phyloP scores from a whole-genome alignment of 345 rosid species.

The Stellera chamaejasme region DNA sequence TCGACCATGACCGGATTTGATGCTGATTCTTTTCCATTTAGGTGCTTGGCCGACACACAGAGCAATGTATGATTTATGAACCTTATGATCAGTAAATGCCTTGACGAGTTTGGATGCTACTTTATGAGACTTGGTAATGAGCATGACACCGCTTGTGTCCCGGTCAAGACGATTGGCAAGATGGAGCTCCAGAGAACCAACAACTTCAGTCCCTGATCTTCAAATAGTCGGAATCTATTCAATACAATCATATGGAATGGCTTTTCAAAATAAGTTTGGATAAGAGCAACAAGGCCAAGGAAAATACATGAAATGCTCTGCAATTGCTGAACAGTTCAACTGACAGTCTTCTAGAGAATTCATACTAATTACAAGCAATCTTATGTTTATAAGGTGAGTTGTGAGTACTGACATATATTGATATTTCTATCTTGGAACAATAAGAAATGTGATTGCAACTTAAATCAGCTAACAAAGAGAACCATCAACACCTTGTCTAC shows the following conservation, averaged over 20 bases:
- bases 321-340: too few relatives aligned
- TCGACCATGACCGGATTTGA: conserved; percentile 88
- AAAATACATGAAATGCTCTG: background rate
- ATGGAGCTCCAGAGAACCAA: conserved; percentile 42
- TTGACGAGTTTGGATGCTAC: conserved; percentile 80
- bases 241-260: conserved; percentile 3
- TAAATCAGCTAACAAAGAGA: too few relatives aligned
- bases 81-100: conserved; percentile 70
- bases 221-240: conserved; percentile 2
- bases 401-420: too few relatives aligned
- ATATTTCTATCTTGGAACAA: too few relatives aligned
- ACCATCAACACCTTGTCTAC: too few relatives aligned
- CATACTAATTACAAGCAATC: too few relatives aligned
- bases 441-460: too few relatives aligned
- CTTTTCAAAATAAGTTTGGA: background rate
- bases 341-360: too few relatives aligned
- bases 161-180: conserved; percentile 91
- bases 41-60: conserved; percentile 56
- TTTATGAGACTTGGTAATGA: conserved; percentile 75
- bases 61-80: conserved; percentile 73
- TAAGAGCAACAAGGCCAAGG: background rate
- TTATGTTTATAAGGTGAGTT: too few relatives aligned
- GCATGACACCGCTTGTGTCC: conserved; percentile 83
- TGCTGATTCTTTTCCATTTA: conserved; percentile 52
- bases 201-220: conserved; percentile 22